Evolutionary conservation across 2,329 filamentous ascomycete species (phyloP), one percentile per base, ranked within the genome.

Genomic region (Botrytis elliptica): DNA sequence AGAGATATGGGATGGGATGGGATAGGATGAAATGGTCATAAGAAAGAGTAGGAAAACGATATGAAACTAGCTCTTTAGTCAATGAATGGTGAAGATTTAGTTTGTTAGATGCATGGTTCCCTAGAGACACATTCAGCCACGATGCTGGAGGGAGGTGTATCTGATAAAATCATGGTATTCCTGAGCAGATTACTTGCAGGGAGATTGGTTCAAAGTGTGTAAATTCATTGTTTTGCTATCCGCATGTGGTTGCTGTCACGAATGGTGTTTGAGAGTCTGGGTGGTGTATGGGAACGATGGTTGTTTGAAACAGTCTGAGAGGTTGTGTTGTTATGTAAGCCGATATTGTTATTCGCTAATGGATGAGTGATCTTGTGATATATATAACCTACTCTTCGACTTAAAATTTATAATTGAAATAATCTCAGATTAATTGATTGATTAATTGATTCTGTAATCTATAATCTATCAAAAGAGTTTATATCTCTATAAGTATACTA

Each of bases 231-330:
- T 40, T 52, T n/a, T 55, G 16, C 10, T 29, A 8, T 68, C 49
- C 25, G 16, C 7, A 55, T 40, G 12, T 20, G 33, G 36, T 1
- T 29, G 33, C 22, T 68, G 65, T 68, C 65, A 40, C 46, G 22
- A 40, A 40, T 68, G 36, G 40, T 68, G 65, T 68, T 68, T 68
- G 33, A 49, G 25, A 68, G 25, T 29, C 1, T 22, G 16, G 4
- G 9, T 22, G 55, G 33, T 25, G 46, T 38, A 40, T 68, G 33
- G 65, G 55, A 29, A 5, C 29, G 16, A 25, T 55, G 16, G 16
- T 7, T 68, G 46, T 8, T 68, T 68, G 65, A 68, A 68, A 68
- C 65, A 16, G 46, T 55, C 29, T 42, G 46, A 68, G 33, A 16
- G 38, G 12, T 14, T 25, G 25, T 29, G 2, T 12, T 25, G 14